phyloP scores from a whole-genome alignment of 2,329 filamentous ascomycete genomes.

The Zalaria sp. region DNA sequence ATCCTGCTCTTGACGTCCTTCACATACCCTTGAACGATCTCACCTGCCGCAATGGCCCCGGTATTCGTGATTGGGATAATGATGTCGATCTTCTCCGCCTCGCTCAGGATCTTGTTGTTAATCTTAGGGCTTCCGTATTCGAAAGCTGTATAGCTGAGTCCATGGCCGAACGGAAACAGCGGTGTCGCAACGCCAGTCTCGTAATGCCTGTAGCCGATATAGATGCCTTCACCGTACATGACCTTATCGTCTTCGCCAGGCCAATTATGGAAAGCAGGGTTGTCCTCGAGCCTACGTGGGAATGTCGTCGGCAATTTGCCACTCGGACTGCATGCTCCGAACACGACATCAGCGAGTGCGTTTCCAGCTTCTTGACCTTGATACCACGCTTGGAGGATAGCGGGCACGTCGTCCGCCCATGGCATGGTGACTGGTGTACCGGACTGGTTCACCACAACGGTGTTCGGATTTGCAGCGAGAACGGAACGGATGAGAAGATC shows the following conservation, averaged over 20 bases:
- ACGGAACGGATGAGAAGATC: slow-evolving; percentile 54
- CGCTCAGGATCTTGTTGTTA: background rate
- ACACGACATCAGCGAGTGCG: slow-evolving; percentile 61
- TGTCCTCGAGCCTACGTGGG: slow-evolving; percentile 55
- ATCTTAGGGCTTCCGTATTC: slow-evolving; percentile 12
- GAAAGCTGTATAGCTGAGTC: slow-evolving; percentile 66
- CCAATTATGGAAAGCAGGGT: slow-evolving; percentile 19
- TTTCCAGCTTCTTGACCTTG: slow-evolving; percentile 74
- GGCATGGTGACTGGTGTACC: slow-evolving; percentile 50
- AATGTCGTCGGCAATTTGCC: slow-evolving; percentile 75
- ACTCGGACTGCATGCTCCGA: slow-evolving; percentile 59
- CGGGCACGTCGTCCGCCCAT: slow-evolving; percentile 6
- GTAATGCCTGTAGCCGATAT: slow-evolving; percentile 75
- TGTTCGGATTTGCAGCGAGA: slow-evolving; percentile 51
- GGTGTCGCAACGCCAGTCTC: slow-evolving; percentile 58
- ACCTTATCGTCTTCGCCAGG: slow-evolving; percentile 50
- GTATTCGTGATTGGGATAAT: background rate
- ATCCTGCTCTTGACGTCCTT: background rate
- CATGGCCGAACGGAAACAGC: slow-evolving; percentile 70
- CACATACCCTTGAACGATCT: background rate
- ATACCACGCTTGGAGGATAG: slow-evolving; percentile 8
- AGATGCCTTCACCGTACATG: slow-evolving; percentile 60
- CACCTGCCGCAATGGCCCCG: background rate
- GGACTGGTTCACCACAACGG: slow-evolving; percentile 61
- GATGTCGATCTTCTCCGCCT: background rate